Conservation (phyloP, 2,329 filamentous ascomycete genomes). For the Alternaria atra region DNA sequence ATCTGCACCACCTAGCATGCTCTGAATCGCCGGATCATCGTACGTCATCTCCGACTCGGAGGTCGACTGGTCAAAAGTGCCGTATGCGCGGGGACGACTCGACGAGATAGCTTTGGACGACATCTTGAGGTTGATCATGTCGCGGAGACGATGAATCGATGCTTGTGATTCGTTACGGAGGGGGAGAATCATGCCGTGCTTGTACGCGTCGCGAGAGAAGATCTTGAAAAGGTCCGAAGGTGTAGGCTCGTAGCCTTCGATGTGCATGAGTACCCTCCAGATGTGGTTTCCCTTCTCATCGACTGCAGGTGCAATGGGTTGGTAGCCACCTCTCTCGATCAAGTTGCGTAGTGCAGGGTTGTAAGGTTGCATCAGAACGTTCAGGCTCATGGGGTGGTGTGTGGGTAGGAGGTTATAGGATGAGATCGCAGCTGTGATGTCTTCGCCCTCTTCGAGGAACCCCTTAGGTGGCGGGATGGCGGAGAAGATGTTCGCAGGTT, state of each 20-base stretch:
- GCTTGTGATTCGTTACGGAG: slow-evolving; percentile 28
- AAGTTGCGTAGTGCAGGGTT: slow-evolving; percentile 53
- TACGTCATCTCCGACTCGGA: slow-evolving; percentile 7
- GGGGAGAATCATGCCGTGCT: slow-evolving; percentile 44
- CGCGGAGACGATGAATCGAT: slow-evolving; percentile 39
- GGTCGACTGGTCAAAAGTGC: slow-evolving; percentile 5
- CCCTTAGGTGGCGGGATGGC: slow-evolving; percentile 55
- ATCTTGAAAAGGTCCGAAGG: slow-evolving; percentile 39
- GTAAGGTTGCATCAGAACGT: slow-evolving; percentile 47
- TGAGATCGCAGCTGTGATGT: slow-evolving; percentile 53
- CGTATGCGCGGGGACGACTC: slow-evolving; percentile 31
- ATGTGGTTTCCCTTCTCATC: slow-evolving; percentile 27
- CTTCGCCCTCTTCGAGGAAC: slow-evolving; percentile 58
- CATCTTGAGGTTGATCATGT: slow-evolving; percentile 38
- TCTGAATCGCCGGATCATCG: slow-evolving; percentile 26
- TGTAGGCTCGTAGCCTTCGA: slow-evolving; percentile 48
- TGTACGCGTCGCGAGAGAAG: slow-evolving; percentile 41
- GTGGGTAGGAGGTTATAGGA: slow-evolving; percentile 59
- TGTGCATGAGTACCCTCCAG: slow-evolving; percentile 45
- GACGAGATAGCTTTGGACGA: slow-evolving; percentile 29
- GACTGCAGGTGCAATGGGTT: slow-evolving; percentile 36
- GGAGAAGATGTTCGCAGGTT: slow-evolving; percentile 54
- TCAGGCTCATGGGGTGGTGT: slow-evolving; percentile 32
- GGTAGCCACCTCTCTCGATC: slow-evolving; percentile 45
- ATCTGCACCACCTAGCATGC: slow-evolving; percentile 23